A percentile compares a stretch with the other conserved stretches of the same genome.
phyloP scores from a whole-genome alignment of 2,329 filamentous ascomycete species.

The Aspergillus eucalypticola region DNA sequence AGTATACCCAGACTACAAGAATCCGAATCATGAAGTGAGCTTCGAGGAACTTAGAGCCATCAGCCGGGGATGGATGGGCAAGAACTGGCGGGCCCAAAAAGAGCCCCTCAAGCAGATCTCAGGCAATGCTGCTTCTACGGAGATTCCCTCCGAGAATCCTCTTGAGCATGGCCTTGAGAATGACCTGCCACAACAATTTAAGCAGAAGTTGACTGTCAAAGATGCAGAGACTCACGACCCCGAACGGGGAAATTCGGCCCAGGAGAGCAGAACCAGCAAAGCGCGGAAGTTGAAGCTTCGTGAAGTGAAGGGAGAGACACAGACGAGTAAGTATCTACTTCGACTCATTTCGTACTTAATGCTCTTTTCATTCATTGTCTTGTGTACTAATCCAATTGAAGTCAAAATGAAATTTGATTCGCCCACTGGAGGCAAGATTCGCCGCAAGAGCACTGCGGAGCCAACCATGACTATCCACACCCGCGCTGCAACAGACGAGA shows the following conservation, averaged over 20 bases:
- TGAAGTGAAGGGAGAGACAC: conserved; percentile 82
- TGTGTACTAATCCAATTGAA: conserved; percentile 38
- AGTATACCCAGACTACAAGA: conserved; percentile 76
- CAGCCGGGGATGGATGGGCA: conserved; percentile 66
- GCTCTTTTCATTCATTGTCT: neutral
- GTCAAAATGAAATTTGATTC: conserved; percentile 94
- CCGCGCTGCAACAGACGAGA: conserved; percentile 91
- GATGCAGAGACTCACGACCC: conserved; percentile 20
- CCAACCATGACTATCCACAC: conserved; percentile 99
- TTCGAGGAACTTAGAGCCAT: conserved; percentile 89
- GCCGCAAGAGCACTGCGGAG: conserved; percentile 73
- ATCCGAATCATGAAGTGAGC: conserved; percentile 73
- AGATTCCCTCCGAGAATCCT: conserved; percentile 18
- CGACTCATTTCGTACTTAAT: neutral
- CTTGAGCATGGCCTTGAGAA: conserved; percentile 24
- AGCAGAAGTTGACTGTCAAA: conserved; percentile 34
- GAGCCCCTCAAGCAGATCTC: conserved; percentile 59
- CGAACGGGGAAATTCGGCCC: conserved; percentile 23
- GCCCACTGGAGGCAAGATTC: conserved; percentile 79
- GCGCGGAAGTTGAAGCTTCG: conserved; percentile 74
- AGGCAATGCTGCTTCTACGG: conserved; percentile 31
- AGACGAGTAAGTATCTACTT: conserved; percentile 68
- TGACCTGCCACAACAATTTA: conserved; percentile 31
- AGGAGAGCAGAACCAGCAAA: conserved; percentile 42
- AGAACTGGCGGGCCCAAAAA: conserved; percentile 52